Evolutionary conservation across 805 yeast species (phyloP).

Genomic region (Starmerella etchellsii): DNA sequence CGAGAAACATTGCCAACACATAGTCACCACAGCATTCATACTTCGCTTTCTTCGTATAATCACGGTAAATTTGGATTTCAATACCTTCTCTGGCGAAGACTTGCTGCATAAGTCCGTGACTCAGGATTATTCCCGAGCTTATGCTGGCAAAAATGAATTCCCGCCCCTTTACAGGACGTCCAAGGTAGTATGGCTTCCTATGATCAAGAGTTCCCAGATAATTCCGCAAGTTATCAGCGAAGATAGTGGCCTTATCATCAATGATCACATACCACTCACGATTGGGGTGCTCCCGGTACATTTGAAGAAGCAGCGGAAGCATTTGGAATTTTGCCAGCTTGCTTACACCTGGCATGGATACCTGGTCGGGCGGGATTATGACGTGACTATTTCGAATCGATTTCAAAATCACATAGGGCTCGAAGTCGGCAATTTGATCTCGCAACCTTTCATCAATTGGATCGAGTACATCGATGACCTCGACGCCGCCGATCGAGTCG

Average conservation of each 20-base stretch:
- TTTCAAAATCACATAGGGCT: conserved; percentile 20
- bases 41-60: conserved; percentile 15
- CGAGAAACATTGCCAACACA: conserved; percentile 20
- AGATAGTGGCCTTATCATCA: conserved; percentile 15
- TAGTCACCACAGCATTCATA: conserved; percentile 22
- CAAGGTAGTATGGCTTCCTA: conserved; percentile 14
- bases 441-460: conserved; percentile 6
- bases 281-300: conserved; percentile 16
- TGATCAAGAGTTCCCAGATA: conserved; percentile 13
- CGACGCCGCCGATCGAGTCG: conserved; percentile 20
- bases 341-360: conserved; percentile 14
- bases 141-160: conserved; percentile 17
- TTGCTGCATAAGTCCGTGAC: conserved; percentile 12
- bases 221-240: conserved; percentile 11
- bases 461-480: conserved; percentile 21
- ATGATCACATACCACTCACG: conserved; percentile 20
- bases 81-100: conserved; percentile 9
- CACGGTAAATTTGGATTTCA: conserved; percentile 1
- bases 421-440: conserved; percentile 12
- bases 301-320: conserved; percentile 22
- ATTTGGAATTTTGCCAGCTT: conserved; percentile 17
- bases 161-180: conserved; percentile 14
- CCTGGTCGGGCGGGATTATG: conserved; percentile 15
- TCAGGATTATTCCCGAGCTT: conserved; percentile 20
- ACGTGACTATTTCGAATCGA: conserved; percentile 19